These are phyloP conservation scores for Fusarium hostae DNA, from an alignment of 2,329 filamentous ascomycete species.

Conservation along the genomic window DNA sequence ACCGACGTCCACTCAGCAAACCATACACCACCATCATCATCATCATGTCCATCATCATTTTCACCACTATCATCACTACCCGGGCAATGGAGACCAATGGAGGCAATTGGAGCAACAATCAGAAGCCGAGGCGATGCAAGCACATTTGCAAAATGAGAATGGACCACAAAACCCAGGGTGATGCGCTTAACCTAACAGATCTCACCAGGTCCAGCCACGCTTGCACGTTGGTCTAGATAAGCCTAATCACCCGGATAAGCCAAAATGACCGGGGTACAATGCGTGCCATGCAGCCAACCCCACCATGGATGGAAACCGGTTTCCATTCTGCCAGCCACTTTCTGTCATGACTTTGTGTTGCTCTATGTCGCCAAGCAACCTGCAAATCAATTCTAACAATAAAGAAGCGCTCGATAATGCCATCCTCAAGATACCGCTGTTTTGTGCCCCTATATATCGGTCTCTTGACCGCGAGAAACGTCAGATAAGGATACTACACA, in stretches of 20 bases:
- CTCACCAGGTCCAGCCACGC: neutral
- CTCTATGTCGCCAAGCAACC: neutral
- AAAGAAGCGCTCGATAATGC: no score
- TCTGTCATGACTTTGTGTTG: neutral
- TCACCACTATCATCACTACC: slow-evolving; percentile 38
- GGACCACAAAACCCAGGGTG: slow-evolving; percentile 22
- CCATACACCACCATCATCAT: slow-evolving; percentile 32
- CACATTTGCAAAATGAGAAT: slow-evolving; percentile 18
- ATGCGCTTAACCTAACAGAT: neutral
- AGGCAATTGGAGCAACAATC: slow-evolving; percentile 32
- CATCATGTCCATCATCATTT: slow-evolving; percentile 39
- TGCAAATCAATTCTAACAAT: no score
- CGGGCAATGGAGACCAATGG: slow-evolving; percentile 24
- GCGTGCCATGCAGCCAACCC: neutral
- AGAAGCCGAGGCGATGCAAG: slow-evolving; percentile 33
- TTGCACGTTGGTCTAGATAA: neutral
- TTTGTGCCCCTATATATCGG: neutral
- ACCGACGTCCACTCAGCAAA: slow-evolving; percentile 15
- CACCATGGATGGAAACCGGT: neutral
- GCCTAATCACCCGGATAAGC: neutral
- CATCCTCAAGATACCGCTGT: rapidly evolving
- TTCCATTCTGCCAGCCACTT: neutral
- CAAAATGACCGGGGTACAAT: neutral
- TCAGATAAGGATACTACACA: slow-evolving; percentile 9
- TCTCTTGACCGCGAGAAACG: neutral